Percentiles rank a stretch among this genome's conserved stretches.
These are phyloP conservation scores for Chloranthus sessilifolius DNA, from an alignment of 164 flowering plant species.

Conservation along the genomic window DNA sequence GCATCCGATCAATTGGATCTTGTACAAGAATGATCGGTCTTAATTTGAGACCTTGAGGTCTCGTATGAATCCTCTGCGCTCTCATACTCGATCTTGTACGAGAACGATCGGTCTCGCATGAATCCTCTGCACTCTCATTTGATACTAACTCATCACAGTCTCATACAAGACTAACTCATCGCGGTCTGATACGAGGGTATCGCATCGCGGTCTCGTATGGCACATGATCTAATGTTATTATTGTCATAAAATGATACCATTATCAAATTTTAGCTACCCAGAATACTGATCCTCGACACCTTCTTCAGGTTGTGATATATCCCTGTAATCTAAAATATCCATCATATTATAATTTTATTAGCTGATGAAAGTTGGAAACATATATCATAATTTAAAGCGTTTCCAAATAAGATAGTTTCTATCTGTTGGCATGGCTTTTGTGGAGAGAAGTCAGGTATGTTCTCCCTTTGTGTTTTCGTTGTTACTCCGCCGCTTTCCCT, in stretches of 20 bases:
- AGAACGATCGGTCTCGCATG: no score
- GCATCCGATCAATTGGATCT: no score
- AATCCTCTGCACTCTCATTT: no score
- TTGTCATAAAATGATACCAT: neutral
- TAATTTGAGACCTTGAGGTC: no score
- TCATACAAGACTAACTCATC: no score
- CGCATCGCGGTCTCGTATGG: no score
- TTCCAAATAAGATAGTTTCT: neutral
- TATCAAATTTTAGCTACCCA: neutral
- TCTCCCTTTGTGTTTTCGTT: neutral
- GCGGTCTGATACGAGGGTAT: no score
- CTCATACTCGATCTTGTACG: no score
- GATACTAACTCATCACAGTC: no score
- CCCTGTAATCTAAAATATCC: neutral
- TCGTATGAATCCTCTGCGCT: no score
- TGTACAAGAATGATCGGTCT: no score
- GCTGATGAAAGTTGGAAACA: neutral
- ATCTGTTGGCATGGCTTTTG: neutral
- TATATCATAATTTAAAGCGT: neutral
- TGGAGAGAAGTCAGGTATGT: neutral
- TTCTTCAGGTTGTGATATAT: neutral
- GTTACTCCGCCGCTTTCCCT: conserved; percentile 91
- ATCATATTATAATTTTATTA: neutral
- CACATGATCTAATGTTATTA: neutral
- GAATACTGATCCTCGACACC: neutral